Conservation (phyloP, 768 basidiomycete genomes). For the Naganishia vishniacii region DNA sequence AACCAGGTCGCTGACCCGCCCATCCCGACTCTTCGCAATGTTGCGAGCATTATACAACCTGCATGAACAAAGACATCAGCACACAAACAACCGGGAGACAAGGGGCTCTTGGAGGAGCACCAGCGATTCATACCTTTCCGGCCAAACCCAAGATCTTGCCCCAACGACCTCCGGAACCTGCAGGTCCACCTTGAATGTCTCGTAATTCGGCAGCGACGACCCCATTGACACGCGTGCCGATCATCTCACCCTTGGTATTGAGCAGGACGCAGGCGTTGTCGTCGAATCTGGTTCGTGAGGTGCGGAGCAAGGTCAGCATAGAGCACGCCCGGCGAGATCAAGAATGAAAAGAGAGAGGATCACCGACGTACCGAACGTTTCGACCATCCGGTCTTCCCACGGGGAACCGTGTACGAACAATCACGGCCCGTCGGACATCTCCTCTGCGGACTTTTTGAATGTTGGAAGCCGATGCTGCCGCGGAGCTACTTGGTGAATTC, state of each 20-base stretch:
- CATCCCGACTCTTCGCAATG: too few species aligned
- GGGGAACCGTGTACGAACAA: conserved; percentile 84
- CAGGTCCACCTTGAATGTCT: conserved; percentile 57
- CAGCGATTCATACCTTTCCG: conserved; percentile 62
- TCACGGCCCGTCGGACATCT: conserved; percentile 90
- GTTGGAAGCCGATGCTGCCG: conserved; percentile 56
- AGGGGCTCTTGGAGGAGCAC: too few species aligned
- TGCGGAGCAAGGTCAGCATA: background rate
- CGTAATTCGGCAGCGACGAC: conserved; percentile 86
- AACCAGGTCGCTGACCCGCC: too few species aligned
- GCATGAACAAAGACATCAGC: background rate
- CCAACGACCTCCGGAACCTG: conserved; percentile 57
- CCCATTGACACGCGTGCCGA: conserved; percentile 89
- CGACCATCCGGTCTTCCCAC: conserved; percentile 83
- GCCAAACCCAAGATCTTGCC: conserved; percentile 87
- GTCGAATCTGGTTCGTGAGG: conserved; percentile 61
- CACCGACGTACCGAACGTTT: conserved; percentile 55
- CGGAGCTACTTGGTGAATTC: conserved; percentile 32
- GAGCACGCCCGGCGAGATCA: background rate
- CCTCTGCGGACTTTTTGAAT: conserved; percentile 87
- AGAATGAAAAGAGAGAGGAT: background rate
- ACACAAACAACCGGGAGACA: too few species aligned
- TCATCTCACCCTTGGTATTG: conserved; percentile 84
- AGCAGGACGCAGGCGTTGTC: conserved; percentile 92
- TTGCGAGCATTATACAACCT: conserved; percentile 4